Base-by-base conservation (phyloP, 176 grass and related monocot genomes). In the Otatea glauca region DNA sequence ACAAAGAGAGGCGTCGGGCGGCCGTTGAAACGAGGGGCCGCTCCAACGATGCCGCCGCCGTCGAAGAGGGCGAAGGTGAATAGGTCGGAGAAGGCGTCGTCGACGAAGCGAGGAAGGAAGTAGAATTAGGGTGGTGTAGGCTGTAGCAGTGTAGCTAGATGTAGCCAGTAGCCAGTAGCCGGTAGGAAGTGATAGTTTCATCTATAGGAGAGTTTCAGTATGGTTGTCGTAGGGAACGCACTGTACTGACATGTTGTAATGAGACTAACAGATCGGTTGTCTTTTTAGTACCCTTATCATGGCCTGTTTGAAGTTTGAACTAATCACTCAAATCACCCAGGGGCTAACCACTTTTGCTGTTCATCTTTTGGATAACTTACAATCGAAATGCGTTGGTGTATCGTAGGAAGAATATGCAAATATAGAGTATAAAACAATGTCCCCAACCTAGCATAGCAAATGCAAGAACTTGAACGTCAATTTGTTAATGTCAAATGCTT, bases 31-130 rank as follows among this genome's bases (percentile, higher is more conserved):
- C 88, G 92, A 35, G 79, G 84, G 0, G 54, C 87, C 2, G 59
- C 74, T 3, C 88, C 88, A 2, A n/a, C 74, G 17, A 85, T 89
- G 5, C 83, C 93, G 0, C 88, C 91, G 21, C 84, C 89, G 7
- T 34, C 93, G n/a, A 98, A 95, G 91, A 79, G 91, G 76, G 70
- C 81, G 11, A 98, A 87, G 88, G 93, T 89, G 51, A 90, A 56
- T 62, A 29, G 29, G 29, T 29, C 89, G 59, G 86, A 85, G 65
- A 44, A 81, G 41, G 34, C 72, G 3, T 51, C 84, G 21, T 35
- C 79, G 24, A 50, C 86, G 81, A 93, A 88, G 85, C 88, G 90
- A 49, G 84, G 95, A 3, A 76, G 83, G 27, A 78, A 62, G 74
- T 68, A 42, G 74, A 29, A 20, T 72, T 16, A 25, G 10, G 44